Evolutionary conservation across 129 eudicot genomes (phyloP), one percentile per base, ranked within the genome.

Genomic region (Logfia minima): DNA sequence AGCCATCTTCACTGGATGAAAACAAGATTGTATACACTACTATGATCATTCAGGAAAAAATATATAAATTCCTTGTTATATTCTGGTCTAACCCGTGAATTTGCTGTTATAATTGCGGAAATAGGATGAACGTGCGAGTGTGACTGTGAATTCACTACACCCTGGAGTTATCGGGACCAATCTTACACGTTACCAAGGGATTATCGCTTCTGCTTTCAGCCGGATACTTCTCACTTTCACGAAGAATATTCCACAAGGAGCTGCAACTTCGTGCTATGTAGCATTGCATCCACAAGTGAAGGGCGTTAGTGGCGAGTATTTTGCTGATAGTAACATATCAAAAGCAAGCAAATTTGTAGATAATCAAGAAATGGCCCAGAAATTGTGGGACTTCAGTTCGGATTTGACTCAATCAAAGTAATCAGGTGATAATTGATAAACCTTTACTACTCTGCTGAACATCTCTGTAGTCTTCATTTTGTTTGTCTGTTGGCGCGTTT

Each of bases 301-400:
- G 51, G 96, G 93, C 26, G 93, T 89, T 32, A 87, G 87, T n/a
- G 97, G 97, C 0, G 86, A 92, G 84, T 92, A 92, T 78, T 92
- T 92, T 85, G 72, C 83, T 16, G 96, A 92, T 80, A 75, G 89
- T 74, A 89, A 92, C 75, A 53, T 87, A 26, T 82, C 87, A 22
- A 80, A 87, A 69, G 78, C 87, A 19, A 79, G 81, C 48, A 32
- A 83, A 66, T 72, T 58, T 67, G 90, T 88, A n/a, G 69, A 67
- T 51, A 92, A 87, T 72, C 81, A 74, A 34, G 89, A 89, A 68
- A 24, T 92, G 83, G 96, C 93, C 5, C 87, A 89, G 79, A 92
- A 89, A 71, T 66, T 92, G 61, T 92, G 97, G 97, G 97, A 92
- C 11, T 80, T 92, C 79, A 92, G 97, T 83, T 84, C 84, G 88